Base-by-base conservation (phyloP, 208 protist genomes). In the Leishmania tropica region DNA sequence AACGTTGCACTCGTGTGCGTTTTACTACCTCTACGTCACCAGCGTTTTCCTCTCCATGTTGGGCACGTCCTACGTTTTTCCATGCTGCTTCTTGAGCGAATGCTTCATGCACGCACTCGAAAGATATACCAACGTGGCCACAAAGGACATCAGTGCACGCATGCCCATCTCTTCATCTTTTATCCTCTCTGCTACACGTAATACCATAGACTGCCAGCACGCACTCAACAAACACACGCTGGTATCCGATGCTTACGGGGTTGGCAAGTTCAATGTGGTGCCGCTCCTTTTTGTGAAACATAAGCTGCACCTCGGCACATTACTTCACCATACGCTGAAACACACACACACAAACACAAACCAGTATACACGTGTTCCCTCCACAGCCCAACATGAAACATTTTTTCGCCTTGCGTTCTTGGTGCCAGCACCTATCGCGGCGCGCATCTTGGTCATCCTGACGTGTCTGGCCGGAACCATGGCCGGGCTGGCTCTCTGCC, bases 401-500 rank as follows among this genome's bases (percentile, higher is more conserved):
- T 91, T 92, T 74, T 92, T 92, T 78, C 88, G 89, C 31, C 75
- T 93, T 40, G 67, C 86, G 76, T 53, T 91, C 13, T 54, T 64
- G 35, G 75, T 95, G 42, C 85, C 90, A 5, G 71, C 74, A 3
- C 68, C 74, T 47, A 35, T 92, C 48, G 88, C 81, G 53, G 76
- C 83, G 48, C 48, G 84, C 40, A 83, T 93, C n/a, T 86, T 93
- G n/a, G 40, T 86, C 67, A 75, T 84, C 19, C 83, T 93, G 45
- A 93, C 83, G n/a, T 78, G 88, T 60, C n/a, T 93, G 54, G 85
- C 88, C 0, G 89, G 88, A 51, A 85, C 86, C 42, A 87, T 90
- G 81, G 86, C 89, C 51, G 89, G 89, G 0, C 81, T 95, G 10
- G 87, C 92, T 60, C 78, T 93, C 58, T 95, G 88, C 62, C 65